These are phyloP conservation scores for Agaricus blazei DNA, from an alignment of 768 basidiomycete species.

Conservation along the genomic window DNA sequence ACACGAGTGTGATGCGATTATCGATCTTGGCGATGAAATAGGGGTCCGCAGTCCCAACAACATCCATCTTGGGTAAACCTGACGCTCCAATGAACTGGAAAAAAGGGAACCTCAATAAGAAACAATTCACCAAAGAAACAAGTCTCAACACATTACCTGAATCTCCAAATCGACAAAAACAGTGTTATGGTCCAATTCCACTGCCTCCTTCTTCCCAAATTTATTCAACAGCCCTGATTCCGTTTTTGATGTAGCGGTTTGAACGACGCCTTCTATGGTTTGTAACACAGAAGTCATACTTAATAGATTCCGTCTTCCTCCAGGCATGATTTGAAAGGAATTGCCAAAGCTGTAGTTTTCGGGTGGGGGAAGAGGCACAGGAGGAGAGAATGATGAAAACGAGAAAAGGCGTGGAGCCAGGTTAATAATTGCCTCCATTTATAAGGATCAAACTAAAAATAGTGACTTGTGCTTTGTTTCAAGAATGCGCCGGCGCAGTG, in stretches of 20 bases:
- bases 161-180: conserved; percentile 56
- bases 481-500: too few relatives aligned
- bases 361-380: not conserved
- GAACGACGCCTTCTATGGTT: conserved; percentile 14
- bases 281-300: conserved; percentile 13
- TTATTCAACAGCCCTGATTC: not conserved
- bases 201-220: conserved; percentile 20
- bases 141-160: conserved; percentile 30
- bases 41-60: conserved; percentile 59
- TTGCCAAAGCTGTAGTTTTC: too few relatives aligned
- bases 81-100: conserved; percentile 66
- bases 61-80: conserved; percentile 65
- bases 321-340: not conserved
- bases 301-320: conserved; percentile 4
- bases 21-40: conserved; percentile 71
- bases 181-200: conserved; percentile 17
- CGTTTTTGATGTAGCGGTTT: conserved; percentile 26
- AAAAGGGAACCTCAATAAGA: not conserved
- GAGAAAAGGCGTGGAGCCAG: too few relatives aligned
- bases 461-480: too few relatives aligned
- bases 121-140: not conserved
- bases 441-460: too few relatives aligned
- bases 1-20: conserved; percentile 59
- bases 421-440: too few relatives aligned
- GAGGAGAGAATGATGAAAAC: not conserved